Conservation (phyloP, 768 basidiomycete genomes). For the Clitopilus hobsonii region DNA sequence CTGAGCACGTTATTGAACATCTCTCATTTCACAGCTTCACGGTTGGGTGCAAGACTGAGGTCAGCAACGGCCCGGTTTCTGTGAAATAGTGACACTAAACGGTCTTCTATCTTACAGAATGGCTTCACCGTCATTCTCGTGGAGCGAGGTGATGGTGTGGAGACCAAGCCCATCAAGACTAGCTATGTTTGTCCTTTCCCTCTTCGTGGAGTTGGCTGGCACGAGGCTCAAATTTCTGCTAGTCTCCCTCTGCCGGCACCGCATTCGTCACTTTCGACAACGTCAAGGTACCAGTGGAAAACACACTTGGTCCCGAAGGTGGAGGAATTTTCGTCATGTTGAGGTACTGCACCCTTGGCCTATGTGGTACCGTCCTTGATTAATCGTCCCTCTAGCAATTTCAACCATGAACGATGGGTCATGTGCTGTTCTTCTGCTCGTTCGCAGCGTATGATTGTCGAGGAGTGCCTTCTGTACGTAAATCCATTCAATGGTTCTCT, state of each 20-base stretch:
- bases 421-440: conserved; percentile 76
- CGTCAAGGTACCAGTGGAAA: conserved; percentile 79
- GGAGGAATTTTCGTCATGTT: conserved; percentile 55
- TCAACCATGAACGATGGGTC: conserved; percentile 94
- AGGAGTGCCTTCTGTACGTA: conserved; percentile 49
- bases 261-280: conserved; percentile 74
- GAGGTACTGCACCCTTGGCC: conserved; percentile 24
- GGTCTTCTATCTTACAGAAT: no score
- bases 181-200: conserved; percentile 28
- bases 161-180: conserved; percentile 85
- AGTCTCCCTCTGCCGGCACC: conserved; percentile 79
- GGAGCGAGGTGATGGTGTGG: conserved; percentile 75
- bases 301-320: conserved; percentile 78
- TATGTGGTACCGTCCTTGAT: not conserved
- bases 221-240: not conserved
- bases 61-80: conserved; percentile 13
- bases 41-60: conserved; percentile 59
- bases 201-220: not conserved
- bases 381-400: conserved; percentile 50
- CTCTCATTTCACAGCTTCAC: conserved; percentile 43
- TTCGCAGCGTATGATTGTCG: conserved; percentile 53
- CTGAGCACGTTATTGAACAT: not conserved
- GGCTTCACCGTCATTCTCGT: conserved; percentile 86
- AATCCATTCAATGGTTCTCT: conserved; percentile 1
- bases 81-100: no score